Conservation (phyloP, 257 asterid species). For the Ballota nigra region DNA sequence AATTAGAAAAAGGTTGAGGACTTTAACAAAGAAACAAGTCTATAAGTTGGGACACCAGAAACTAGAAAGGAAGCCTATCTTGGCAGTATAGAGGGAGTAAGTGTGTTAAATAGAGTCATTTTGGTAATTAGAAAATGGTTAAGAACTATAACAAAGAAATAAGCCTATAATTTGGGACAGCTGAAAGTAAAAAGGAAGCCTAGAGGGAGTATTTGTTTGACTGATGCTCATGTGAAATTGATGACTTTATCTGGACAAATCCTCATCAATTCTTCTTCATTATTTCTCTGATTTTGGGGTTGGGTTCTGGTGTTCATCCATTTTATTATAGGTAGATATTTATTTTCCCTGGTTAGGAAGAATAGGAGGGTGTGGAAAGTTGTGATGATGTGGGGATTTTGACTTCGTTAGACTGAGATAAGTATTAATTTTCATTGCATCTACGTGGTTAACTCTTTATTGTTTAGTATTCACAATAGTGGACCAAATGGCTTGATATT, state of each 20-base stretch:
- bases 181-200: not conserved
- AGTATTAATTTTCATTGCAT: not conserved
- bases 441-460: not conserved
- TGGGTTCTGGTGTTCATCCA: not conserved
- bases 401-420: not conserved
- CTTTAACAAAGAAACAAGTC: not conserved
- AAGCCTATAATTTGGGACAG: not conserved
- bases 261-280: not conserved
- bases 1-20: not conserved
- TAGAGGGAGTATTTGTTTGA: not conserved
- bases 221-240: conserved; percentile 1
- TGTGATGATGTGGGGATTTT: not conserved
- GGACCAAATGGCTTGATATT: not conserved
- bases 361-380: not conserved
- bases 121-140: not conserved
- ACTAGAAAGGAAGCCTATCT: not conserved
- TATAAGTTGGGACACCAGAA: not conserved
- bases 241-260: not conserved
- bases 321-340: not conserved
- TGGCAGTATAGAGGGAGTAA: not conserved
- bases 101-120: not conserved
- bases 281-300: not conserved
- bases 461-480: not conserved
- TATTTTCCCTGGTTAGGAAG: conserved; percentile 1
- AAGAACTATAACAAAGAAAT: not conserved